Conservation (phyloP, 202 grass and related monocot genomes). For the Schoenoplectus tabernaemontani region DNA sequence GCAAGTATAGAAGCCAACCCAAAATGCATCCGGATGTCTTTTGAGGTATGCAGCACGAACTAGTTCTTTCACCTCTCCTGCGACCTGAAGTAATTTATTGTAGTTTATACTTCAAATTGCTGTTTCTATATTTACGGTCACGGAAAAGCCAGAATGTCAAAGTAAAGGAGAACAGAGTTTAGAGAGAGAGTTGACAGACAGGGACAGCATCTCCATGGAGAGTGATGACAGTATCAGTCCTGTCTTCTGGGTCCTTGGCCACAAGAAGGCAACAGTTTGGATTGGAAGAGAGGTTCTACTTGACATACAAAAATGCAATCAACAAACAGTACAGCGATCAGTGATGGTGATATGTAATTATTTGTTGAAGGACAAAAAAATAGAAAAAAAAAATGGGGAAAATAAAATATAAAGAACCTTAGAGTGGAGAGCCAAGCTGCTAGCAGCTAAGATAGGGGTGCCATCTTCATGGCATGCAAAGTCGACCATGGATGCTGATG, state of each 20-base stretch:
- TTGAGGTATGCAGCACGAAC: slow-evolving; percentile 53
- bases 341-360: background rate
- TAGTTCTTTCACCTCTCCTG: slow-evolving; percentile 49
- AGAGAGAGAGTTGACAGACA: slow-evolving; percentile 43
- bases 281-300: slow-evolving; percentile 72
- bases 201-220: slow-evolving; percentile 67
- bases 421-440: slow-evolving; percentile 85
- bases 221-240: slow-evolving; percentile 94
- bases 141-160: background rate
- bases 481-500: slow-evolving; percentile 91
- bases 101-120: background rate
- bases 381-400: background rate
- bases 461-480: slow-evolving; percentile 80
- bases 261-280: slow-evolving; percentile 78
- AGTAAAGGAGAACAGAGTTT: background rate
- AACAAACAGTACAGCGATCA: background rate
- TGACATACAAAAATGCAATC: background rate
- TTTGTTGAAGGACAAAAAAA: background rate
- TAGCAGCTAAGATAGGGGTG: slow-evolving; percentile 79
- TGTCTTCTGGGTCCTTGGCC: slow-evolving; percentile 79
- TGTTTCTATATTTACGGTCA: background rate
- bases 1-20: slow-evolving; percentile 41
- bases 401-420: slow-evolving; percentile 56
- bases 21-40: slow-evolving; percentile 88
- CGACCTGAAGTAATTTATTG: slow-evolving; percentile 35